These are phyloP conservation scores for Cutaneotrichosporon spelunceum DNA, from an alignment of 1,284 basidiomycete genomes.

Conservation along the genomic window DNA sequence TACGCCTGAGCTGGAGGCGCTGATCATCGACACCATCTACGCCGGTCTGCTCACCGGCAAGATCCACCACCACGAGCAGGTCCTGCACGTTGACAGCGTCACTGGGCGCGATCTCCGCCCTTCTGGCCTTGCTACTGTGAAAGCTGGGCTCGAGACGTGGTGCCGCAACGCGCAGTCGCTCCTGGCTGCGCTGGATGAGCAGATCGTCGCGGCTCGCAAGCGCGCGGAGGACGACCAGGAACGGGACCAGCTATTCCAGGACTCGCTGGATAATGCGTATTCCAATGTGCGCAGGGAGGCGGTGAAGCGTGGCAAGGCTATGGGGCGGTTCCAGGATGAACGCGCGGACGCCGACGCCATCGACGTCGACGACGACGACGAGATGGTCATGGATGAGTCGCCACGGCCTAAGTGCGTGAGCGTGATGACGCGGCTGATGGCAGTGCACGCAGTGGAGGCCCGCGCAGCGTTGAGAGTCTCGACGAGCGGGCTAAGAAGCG, in stretches of 20 bases:
- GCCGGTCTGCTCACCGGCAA: constrained; percentile 80
- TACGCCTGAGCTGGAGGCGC: constrained; percentile 83
- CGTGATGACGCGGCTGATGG: neutral
- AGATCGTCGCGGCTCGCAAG: constrained; percentile 29
- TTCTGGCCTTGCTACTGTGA: constrained; percentile 61
- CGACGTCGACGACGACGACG: constrained; percentile 8
- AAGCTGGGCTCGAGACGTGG: constrained; percentile 68
- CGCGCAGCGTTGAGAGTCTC: constrained; percentile 15
- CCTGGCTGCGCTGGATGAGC: constrained; percentile 57
- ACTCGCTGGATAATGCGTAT: constrained; percentile 15
- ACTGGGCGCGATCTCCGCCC: constrained; percentile 81
- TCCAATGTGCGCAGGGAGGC: neutral
- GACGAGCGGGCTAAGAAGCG: constrained; percentile 17
- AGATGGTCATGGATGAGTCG: constrained; percentile 9
- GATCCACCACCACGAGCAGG: constrained; percentile 81
- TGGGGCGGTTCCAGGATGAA: neutral
- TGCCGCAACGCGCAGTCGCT: constrained; percentile 66
- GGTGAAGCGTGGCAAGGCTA: neutral
- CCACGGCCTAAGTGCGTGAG: constrained; percentile 5
- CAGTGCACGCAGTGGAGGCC: neutral
- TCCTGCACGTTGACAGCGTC: constrained; percentile 84
- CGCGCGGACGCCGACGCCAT: neutral
- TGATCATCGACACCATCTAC: constrained; percentile 94
- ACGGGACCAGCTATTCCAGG: constrained; percentile 8
- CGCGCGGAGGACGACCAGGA: constrained; percentile 14